Evolutionary conservation across 495 filamentous ascomycete species (phyloP), one percentile per base, ranked within the genome.

Genomic region (Apodospora peruviana): DNA sequence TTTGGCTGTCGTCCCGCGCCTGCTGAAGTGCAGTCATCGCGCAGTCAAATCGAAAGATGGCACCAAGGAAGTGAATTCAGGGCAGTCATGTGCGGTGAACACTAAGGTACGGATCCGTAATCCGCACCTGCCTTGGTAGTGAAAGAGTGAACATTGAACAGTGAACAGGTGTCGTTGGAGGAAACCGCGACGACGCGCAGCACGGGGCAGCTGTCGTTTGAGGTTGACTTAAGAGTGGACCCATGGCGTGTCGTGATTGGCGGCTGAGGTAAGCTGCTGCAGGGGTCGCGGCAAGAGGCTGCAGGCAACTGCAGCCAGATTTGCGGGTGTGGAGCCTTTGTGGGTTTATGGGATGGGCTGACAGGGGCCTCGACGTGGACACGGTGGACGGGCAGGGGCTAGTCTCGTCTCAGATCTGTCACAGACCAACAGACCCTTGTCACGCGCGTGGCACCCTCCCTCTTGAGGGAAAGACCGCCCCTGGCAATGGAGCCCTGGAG

Each of bases 351-450:
- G 50, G 46, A 24, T 42, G 37, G 40, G 48, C 47, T 38, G 49
- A 17, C 19, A 35, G 42, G 42, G 57, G 50, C 29, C 39, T 53
- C 14, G 19, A 55, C 47, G n/a, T 32, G 56, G 47, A 48, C 29
- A 10, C 20, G 19, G 36, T 48, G 55, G 47, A 29, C 18, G 4
- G 27, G 34, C 56, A 64, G 55, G 63, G 63, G 48, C 47, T 40
- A 22, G 17, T 23, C 34, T n/a, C 55, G 63, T 66, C 60, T 66
- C 63, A 66, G 63, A 66, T 59, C 51, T 60, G 63, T 66, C 60
- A 55, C 63, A 66, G 56, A 47, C 22, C 29, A 36, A 32, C 36
- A 18, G 38, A 40, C 51, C 60, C 57, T 48, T 60, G 56, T 55
- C 48, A 47, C 50, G 37, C 37, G 18, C n/a, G 14, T 35, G 22